Percentiles rank a stretch among this genome's conserved stretches.
These are phyloP conservation scores for Myriosclerotinia curreyana DNA, from an alignment of 2,329 filamentous ascomycete genomes.

Conservation along the genomic window DNA sequence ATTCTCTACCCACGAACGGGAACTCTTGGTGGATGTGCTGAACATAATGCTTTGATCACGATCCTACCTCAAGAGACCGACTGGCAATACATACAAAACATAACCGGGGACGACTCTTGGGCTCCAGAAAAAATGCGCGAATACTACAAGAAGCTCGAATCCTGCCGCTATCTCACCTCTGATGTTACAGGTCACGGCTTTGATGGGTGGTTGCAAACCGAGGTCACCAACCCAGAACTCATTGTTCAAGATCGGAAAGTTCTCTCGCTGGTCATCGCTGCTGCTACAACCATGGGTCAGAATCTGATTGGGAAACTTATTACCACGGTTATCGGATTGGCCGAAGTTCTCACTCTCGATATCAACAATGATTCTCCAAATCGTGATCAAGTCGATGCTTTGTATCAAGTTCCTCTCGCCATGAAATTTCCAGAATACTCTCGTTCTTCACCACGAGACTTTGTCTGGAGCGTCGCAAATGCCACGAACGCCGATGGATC, in stretches of 20 bases:
- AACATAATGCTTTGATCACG: conserved; percentile 31
- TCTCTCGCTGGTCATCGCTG: conserved; percentile 8
- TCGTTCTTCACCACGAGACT: conserved; percentile 32
- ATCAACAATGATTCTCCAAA: conserved; percentile 23
- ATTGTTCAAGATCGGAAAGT: conserved; percentile 27
- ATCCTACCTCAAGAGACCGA: conserved; percentile 29
- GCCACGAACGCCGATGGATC: conserved; percentile 28
- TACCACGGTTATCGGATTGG: conserved; percentile 3
- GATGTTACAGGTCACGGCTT: conserved; percentile 36
- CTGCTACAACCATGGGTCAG: conserved; percentile 1
- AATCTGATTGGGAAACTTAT: not conserved
- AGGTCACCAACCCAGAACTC: conserved; percentile 23
- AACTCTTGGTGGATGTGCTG: conserved; percentile 35
- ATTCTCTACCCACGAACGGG: conserved; percentile 38
- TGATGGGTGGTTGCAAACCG: conserved; percentile 37
- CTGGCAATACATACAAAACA: conserved; percentile 30
- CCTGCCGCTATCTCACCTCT: conserved; percentile 43
- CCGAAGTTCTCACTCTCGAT: conserved; percentile 9
- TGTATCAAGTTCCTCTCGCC: conserved; percentile 32
- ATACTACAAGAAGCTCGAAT: conserved; percentile 45
- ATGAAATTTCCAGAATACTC: conserved; percentile 21
- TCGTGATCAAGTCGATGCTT: conserved; percentile 24
- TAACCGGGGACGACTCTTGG: conserved; percentile 33
- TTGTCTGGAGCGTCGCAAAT: conserved; percentile 23
- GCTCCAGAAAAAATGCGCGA: conserved; percentile 42